Evolutionary conservation across 2,329 filamentous ascomycete species (phyloP), one percentile per base, ranked within the genome.

Genomic region (Alternaria sp.): DNA sequence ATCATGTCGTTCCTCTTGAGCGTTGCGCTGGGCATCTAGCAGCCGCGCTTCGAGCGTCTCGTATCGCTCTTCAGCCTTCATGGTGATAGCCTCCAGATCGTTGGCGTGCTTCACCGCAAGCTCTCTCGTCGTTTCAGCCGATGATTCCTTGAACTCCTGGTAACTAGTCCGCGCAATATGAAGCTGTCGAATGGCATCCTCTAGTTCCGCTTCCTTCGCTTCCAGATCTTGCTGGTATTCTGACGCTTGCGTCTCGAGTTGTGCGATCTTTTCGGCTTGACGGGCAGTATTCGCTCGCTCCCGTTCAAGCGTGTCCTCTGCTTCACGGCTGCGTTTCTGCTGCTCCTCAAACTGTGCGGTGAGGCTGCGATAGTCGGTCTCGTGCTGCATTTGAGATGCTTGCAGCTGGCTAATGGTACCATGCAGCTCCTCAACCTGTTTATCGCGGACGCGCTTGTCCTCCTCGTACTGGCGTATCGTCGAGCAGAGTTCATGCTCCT

Each of bases 401-500:
- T 47, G 60, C 5, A 72, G 41, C 18, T 61, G 43, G 5, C 2
- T 30, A 18, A 70, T 51, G 11, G 61, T 67, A 37, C 18, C 15
- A 4, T 54, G 58, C 23, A 71, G 54, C 20, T 68, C 62, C n/a
- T 62, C 60, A 2, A 63, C 8, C 6, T 71, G 30, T 7, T 53
- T 37, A 26, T 66, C 46, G 8, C 58, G 64, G 28, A 30, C 33
- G 21, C 58, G 58, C 5, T 71, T 60, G 8, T 51, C 64, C 23
- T 73, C 71, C 56, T 75, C 71, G 7, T 60, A 63, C 12, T 56
- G 62, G 18, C 70, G 37, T 15, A 73, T 66, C 2, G 61, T 70
- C 5, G 76, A 75, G 28, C 60, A 74, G 14, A 77, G 49, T 30
- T 72, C 68, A 4, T 86, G 65, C 47, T 87, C 82, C 61, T 74